Base-by-base conservation (phyloP, 495 filamentous ascomycete species). In the Penicillium pulvis region DNA sequence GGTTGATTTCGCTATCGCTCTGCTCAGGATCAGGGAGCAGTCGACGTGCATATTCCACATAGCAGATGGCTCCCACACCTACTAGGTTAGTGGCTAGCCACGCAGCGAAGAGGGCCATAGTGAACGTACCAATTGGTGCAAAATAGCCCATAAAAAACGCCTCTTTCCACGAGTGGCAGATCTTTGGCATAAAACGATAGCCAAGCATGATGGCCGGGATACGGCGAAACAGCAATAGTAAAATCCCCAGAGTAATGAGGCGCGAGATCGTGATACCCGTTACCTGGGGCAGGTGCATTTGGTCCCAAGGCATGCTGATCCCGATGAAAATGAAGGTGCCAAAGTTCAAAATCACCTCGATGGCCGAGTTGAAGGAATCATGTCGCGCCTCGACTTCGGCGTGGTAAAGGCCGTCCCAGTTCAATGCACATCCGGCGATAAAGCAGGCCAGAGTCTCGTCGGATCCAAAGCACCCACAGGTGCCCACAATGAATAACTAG, bases 1-100 rank as follows among this genome's bases (percentile, higher is more conserved):
- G 67, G n/a, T 80, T 81, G 46, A 84, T 80, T 61, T 83, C 81
- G 1, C 52, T 58, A 61, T 83, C 82, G 41, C 79, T 82, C 26
- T 75, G 50, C 9, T 78, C 75, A 6, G 74, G 75, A 35, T 76
- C 69, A 4, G 81, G 81, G 54, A 85, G 83, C 23, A 87, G 70
- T 53, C 81, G 68, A 26, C 79, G 78, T 0, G 83, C 77, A 63
- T 85, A 82, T 62, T 85, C 79, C 5, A 75, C 74, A 43, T 75
- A 75, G 2, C 66, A 66, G 39, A 77, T 71, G 5, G 74, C 70
- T 3, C 73, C 74, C 20, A 75, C 59, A 1, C 74, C 74, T 77
- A 36, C 9, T 6, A 0, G 33, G 44, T 65, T 35, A 70, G 55
- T 39, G 33, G 44, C 64, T 35, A 70, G 55, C 43, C 42, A 51